Percentiles rank a stretch among this genome's conserved stretches.
phyloP scores from a whole-genome alignment of 768 basidiomycete genomes.

The Xerocomellus chrysenteron region DNA sequence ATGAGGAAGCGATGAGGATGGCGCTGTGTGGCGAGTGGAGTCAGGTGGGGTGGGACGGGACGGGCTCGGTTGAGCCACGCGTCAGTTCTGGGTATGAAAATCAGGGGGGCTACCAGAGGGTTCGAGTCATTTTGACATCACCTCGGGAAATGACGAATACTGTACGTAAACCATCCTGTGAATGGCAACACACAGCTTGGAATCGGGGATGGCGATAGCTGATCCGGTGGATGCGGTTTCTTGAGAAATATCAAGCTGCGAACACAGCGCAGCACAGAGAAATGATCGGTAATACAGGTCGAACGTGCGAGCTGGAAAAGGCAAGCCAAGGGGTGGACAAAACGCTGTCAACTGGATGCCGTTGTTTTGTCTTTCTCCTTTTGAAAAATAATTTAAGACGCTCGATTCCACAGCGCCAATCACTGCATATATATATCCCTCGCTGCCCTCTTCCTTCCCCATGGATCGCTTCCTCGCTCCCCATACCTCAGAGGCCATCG shows the following conservation, averaged over 20 bases:
- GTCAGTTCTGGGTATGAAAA: too few relatives aligned
- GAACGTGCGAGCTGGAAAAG: constrained; percentile 30
- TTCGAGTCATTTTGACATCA: not conserved
- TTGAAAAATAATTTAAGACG: constrained; percentile 4
- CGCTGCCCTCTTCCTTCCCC: not conserved
- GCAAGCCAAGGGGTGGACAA: constrained; percentile 8
- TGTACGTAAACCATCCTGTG: too few relatives aligned
- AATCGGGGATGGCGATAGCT: too few relatives aligned
- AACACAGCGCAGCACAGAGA: not conserved
- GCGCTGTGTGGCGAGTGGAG: too few relatives aligned
- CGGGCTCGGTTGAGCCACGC: too few relatives aligned
- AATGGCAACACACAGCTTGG: too few relatives aligned
- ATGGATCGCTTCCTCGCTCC: constrained; percentile 78
- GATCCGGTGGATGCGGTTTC: too few relatives aligned
- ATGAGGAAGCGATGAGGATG: too few relatives aligned
- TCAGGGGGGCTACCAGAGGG: not conserved
- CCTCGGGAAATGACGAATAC: too few relatives aligned
- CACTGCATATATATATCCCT: constrained; percentile 7
- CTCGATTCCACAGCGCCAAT: constrained; percentile 10
- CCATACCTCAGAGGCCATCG: constrained; percentile 69
- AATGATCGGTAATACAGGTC: not conserved
- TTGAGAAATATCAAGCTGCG: too few relatives aligned
- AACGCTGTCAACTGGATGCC: not conserved
- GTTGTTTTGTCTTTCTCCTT: not conserved
- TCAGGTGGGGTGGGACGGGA: too few relatives aligned